Conservation (phyloP, 192 early-diverging fungal species). For the Backusella mclennaniae region DNA sequence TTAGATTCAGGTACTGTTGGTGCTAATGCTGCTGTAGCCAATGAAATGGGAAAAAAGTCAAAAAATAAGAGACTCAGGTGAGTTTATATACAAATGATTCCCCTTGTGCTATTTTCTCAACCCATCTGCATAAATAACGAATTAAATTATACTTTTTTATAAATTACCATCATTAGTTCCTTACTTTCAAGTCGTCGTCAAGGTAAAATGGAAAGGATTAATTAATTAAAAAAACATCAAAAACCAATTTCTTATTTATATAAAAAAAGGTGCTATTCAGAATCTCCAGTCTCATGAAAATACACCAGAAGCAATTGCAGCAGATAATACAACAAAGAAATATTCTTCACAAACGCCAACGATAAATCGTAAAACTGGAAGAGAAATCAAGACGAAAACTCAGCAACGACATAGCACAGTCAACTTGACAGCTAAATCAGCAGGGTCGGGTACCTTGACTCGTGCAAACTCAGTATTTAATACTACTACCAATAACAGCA, state of each 20-base stretch:
- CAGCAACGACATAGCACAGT: not conserved
- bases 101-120: constrained; percentile 9
- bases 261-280: constrained; percentile 1
- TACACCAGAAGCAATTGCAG: constrained; percentile 13
- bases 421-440: constrained; percentile 8
- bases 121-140: constrained; percentile 16
- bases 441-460: not conserved
- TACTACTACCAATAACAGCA: not conserved
- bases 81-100: not conserved
- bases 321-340: constrained; percentile 4
- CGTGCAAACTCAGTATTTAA: not conserved
- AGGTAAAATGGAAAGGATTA: constrained; percentile 9
- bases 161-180: not conserved
- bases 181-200: constrained; percentile 20
- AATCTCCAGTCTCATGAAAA: constrained; percentile 15
- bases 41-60: constrained; percentile 10
- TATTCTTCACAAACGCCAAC: constrained; percentile 9
- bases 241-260: not conserved
- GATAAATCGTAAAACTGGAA: not conserved
- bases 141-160: not conserved
- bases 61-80: constrained; percentile 24
- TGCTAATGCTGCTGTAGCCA: not conserved
- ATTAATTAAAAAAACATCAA: not conserved
- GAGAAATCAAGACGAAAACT: not conserved
- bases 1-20: not conserved